Conservation (phyloP, 2,329 filamentous ascomycete genomes). For the Aureobasidium mangrovei region DNA sequence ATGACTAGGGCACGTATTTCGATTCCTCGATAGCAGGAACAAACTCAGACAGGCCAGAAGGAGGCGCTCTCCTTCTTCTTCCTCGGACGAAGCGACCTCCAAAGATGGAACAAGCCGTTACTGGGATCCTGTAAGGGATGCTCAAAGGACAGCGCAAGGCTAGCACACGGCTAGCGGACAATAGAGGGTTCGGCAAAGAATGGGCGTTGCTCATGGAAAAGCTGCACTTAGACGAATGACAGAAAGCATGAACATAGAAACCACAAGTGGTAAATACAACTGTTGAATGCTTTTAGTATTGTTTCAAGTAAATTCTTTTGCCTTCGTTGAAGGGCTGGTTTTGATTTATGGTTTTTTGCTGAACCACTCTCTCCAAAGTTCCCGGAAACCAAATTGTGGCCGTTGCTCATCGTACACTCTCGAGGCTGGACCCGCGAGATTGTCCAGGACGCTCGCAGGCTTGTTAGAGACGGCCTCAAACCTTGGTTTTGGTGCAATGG, state of each 20-base stretch:
- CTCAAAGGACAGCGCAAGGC: slow-evolving; percentile 6
- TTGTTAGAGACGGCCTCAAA: slow-evolving; percentile 35
- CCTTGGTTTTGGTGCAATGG: slow-evolving; percentile 39
- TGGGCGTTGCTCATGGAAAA: too few species aligned
- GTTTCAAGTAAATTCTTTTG: too few species aligned
- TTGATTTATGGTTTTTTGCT: not conserved
- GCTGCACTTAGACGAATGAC: too few species aligned
- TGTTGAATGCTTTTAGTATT: too few species aligned
- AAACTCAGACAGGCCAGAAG: not conserved
- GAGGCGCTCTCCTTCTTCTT: not conserved
- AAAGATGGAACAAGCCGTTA: slow-evolving; percentile 17
- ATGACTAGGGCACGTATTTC: slow-evolving; percentile 35
- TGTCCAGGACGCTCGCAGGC: slow-evolving; percentile 51
- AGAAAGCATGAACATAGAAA: too few species aligned
- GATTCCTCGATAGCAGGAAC: slow-evolving; percentile 36
- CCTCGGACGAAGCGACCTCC: not conserved
- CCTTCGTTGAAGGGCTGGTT: too few species aligned
- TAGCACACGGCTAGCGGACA: not conserved
- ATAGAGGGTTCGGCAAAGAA: not conserved
- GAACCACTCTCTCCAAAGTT: slow-evolving; percentile 85
- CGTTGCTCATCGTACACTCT: slow-evolving; percentile 65
- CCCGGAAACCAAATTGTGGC: slow-evolving; percentile 73
- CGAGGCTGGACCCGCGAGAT: slow-evolving; percentile 47
- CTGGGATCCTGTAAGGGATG: slow-evolving; percentile 26
- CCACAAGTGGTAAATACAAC: too few species aligned